Evolutionary conservation across 192 early-diverging fungal species (phyloP), one percentile per base, ranked within the genome.

Genomic region (Coemansia sp.): DNA sequence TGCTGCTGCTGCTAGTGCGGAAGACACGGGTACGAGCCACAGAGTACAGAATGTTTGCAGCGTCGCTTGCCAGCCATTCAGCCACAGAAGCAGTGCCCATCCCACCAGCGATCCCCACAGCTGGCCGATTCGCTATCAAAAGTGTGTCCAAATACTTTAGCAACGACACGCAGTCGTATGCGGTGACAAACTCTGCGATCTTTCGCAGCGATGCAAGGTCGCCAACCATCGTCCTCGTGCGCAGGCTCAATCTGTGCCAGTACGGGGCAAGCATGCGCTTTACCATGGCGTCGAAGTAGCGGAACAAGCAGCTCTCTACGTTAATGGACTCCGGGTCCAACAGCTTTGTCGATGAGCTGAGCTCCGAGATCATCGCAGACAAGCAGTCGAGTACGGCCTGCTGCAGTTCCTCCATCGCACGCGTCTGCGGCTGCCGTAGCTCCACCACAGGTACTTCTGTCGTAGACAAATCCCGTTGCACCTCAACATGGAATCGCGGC

Each of bases 111-210:
- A 57, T 31, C 1, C 74, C 74, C 8, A 72, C 68, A 12, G 46
- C 49, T 5, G 87, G 67, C 2, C 71, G 75, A 45, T 87, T 85
- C 12, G 85, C 77, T 8, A 90, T 83, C 26, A 93, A 68, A 30
- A 97, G 84, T 0, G 92, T 91, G 56, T 98, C 95, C 9, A 98
- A 82, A 58, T 92, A 93, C 29, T 85, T 85, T 59, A 94, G 84
- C 67, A 97, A 93, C 12, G 92, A 88, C 5, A 98, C 92, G 35
- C 89, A 87, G 79, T 98, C 96, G 64, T 96, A 95, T 0, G 84
- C 77, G 13, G 89, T 88, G 18, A 96, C 74, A 64, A 93, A 94
- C n/a, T 74, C 73, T 13, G 94, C 66, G 18, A 98, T 71, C 7
- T 83, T 83, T 1, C 95, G 85, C 29, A 97, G 77, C 0, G 82